Conservation (phyloP, 1,139 yeast species). For the Zygosaccharomyces pseudobailii region DNA sequence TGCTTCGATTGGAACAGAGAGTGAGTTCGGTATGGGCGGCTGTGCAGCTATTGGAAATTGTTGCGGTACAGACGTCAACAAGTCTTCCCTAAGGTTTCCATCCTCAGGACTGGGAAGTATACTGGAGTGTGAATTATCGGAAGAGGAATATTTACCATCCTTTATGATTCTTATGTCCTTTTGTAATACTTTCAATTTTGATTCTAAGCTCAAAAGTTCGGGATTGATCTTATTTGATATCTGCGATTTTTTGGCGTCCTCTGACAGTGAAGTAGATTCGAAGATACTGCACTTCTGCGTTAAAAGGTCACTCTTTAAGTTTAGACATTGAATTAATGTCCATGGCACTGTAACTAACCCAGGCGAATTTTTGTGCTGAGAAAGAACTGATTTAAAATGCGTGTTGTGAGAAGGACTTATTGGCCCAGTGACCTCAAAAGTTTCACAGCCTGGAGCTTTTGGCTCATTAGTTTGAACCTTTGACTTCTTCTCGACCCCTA, state of each 20-base stretch:
- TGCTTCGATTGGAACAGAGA: background rate
- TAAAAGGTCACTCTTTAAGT: conserved; percentile 19
- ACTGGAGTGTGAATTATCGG: conserved; percentile 6
- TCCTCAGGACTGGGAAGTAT: conserved; percentile 12
- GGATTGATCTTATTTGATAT: conserved; percentile 23
- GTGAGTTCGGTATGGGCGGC: background rate
- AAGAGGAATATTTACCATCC: background rate
- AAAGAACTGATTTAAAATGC: background rate
- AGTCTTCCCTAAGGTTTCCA: background rate
- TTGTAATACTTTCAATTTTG: conserved; percentile 9
- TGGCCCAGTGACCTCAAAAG: too few relatives aligned
- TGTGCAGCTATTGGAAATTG: background rate
- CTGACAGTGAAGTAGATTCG: conserved; percentile 34
- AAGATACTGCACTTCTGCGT: conserved; percentile 26
- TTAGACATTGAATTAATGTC: conserved; percentile 17
- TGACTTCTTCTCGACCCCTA: too few relatives aligned
- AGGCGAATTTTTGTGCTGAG: background rate
- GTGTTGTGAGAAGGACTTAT: background rate
- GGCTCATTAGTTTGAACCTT: background rate
- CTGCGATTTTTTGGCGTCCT: conserved; percentile 25
- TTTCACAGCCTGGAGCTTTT: background rate
- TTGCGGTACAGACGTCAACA: background rate
- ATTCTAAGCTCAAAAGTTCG: conserved; percentile 12
- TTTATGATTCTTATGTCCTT: conserved; percentile 1
- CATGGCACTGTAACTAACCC: conserved; percentile 12